Evolutionary conservation across 2,329 filamentous ascomycete species (phyloP).

Genomic region (Boeremia exigua): DNA sequence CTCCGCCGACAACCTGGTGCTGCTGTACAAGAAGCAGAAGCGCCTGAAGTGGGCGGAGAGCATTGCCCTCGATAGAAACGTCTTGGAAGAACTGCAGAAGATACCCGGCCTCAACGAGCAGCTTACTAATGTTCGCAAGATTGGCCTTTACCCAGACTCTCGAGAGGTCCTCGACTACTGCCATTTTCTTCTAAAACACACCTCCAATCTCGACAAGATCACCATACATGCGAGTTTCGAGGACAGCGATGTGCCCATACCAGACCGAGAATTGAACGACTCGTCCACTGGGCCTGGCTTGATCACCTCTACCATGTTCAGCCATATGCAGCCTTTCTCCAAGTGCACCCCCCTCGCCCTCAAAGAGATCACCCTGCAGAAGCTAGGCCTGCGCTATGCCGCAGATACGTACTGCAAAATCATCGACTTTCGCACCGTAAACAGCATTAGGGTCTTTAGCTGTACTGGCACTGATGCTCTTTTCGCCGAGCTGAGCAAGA

Average conservation of each 20-base stretch:
- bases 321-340: slow-evolving; percentile 55
- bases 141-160: slow-evolving; percentile 57
- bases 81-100: slow-evolving; percentile 52
- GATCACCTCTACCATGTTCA: slow-evolving; percentile 55
- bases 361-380: slow-evolving; percentile 53
- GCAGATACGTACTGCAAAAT: slow-evolving; percentile 56
- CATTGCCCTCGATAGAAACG: slow-evolving; percentile 53
- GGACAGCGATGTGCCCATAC: slow-evolving; percentile 41
- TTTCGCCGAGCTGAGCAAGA: slow-evolving; percentile 56
- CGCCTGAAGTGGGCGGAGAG: slow-evolving; percentile 57
- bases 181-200: slow-evolving; percentile 52
- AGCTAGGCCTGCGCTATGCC: slow-evolving; percentile 55
- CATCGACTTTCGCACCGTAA: slow-evolving; percentile 54
- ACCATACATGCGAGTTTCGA: slow-evolving; percentile 56
- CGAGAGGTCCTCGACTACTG: slow-evolving; percentile 53
- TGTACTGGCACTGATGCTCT: slow-evolving; percentile 56
- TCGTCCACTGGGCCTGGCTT: slow-evolving; percentile 55
- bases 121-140: slow-evolving; percentile 51
- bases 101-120: slow-evolving; percentile 48
- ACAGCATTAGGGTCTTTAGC: slow-evolving; percentile 51
- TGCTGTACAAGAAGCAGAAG: slow-evolving; percentile 57
- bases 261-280: slow-evolving; percentile 54
- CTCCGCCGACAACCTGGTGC: slow-evolving; percentile 54
- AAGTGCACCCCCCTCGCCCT: slow-evolving; percentile 54
- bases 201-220: slow-evolving; percentile 52